A percentile compares a stretch with the other conserved stretches of the same genome.
phyloP scores from a whole-genome alignment of 495 filamentous ascomycete species.

The Podospora pseudocomata region DNA sequence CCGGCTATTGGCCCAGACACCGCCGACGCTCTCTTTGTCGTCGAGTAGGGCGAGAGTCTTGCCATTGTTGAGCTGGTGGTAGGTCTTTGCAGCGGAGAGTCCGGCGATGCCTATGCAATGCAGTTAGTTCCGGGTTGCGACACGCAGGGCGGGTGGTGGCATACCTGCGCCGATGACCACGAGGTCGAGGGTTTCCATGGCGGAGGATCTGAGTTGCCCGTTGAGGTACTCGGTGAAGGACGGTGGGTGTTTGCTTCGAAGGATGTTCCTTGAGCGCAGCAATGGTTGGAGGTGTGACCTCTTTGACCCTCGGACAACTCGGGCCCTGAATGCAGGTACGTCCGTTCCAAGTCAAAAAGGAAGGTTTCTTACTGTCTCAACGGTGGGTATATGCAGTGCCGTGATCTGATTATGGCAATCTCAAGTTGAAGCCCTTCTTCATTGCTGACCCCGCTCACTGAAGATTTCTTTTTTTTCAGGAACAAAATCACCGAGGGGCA shows the following conservation, averaged over 20 bases:
- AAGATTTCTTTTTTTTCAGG: not conserved
- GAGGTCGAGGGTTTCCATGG: conserved; percentile 43
- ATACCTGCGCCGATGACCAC: conserved; percentile 47
- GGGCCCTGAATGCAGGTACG: no score
- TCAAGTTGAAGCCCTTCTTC: not conserved
- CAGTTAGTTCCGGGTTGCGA: not conserved
- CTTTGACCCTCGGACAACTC: not conserved
- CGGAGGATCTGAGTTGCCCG: not conserved
- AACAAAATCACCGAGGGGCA: not conserved
- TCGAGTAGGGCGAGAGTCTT: conserved; percentile 40
- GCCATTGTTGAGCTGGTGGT: conserved; percentile 39
- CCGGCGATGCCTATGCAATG: conserved; percentile 38
- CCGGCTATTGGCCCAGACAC: conserved; percentile 63
- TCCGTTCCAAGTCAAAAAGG: not conserved
- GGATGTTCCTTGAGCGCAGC: not conserved
- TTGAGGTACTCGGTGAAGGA: not conserved
- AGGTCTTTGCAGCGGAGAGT: conserved; percentile 41
- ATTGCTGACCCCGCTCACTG: not conserved
- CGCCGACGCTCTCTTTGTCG: conserved; percentile 51
- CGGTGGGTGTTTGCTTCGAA: not conserved
- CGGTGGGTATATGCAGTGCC: not conserved
- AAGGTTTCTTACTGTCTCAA: not conserved
- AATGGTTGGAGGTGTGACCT: not conserved
- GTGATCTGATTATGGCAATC: not conserved
- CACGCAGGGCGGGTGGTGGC: conserved; percentile 7